A percentile compares a stretch with the other conserved stretches of the same genome.
phyloP scores from a whole-genome alignment of 2,329 filamentous ascomycete species.

The Penicillium palitans region DNA sequence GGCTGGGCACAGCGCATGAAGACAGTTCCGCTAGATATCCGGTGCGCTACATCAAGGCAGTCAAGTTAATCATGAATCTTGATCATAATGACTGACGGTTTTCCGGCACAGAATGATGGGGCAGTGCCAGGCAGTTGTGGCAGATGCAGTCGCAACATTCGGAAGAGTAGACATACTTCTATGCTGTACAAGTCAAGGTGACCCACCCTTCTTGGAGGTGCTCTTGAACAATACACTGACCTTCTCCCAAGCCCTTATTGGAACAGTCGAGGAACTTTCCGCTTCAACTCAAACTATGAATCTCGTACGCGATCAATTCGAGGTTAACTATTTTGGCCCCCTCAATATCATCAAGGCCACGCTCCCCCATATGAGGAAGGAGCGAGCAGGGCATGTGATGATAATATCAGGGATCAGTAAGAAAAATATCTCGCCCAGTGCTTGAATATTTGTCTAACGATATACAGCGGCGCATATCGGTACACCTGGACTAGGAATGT shows the following conservation, averaged over 20 bases:
- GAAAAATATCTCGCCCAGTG: constrained; percentile 13
- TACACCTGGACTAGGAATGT: constrained; percentile 85
- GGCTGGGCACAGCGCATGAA: constrained; percentile 79
- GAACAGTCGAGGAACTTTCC: constrained; percentile 85
- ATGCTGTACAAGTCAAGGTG: constrained; percentile 84
- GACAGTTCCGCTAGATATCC: constrained; percentile 60
- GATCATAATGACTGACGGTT: constrained; percentile 14
- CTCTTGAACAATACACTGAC: constrained; percentile 10
- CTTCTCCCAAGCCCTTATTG: constrained; percentile 67
- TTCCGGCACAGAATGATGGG: constrained; percentile 52
- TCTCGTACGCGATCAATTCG: constrained; percentile 86
- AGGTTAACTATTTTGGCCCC: constrained; percentile 91
- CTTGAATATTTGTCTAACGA: constrained; percentile 19
- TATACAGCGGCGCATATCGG: constrained; percentile 75
- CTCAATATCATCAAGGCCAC: constrained; percentile 93
- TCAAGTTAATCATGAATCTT: not conserved
- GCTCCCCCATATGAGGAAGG: constrained; percentile 74
- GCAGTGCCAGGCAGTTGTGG: constrained; percentile 81
- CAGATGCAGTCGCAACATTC: constrained; percentile 81
- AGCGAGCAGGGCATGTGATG: constrained; percentile 85
- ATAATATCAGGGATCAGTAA: constrained; percentile 79
- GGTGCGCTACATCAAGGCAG: constrained; percentile 34
- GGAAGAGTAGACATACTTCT: constrained; percentile 86
- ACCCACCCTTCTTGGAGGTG: not conserved
- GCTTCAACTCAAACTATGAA: constrained; percentile 71